Evolutionary conservation across 768 basidiomycete genomes (phyloP), one percentile per base, ranked within the genome.

Genomic region (Lactifluus hygrophoroides): DNA sequence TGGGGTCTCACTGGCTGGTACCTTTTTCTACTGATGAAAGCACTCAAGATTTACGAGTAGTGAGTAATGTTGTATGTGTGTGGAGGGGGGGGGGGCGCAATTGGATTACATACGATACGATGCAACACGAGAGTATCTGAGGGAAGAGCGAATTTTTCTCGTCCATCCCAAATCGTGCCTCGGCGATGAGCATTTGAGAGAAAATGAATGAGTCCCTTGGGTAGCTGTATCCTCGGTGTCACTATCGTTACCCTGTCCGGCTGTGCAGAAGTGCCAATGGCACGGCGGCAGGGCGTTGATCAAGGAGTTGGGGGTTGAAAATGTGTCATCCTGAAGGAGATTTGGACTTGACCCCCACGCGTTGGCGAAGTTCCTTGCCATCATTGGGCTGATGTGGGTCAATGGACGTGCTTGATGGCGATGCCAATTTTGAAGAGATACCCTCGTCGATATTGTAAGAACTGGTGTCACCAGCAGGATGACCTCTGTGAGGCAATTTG

Each of bases 1-100:
- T 91, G 89, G 87, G 88, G 90, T 0, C 71, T 91, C 66, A 90
- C 90, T 21, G 90, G 88, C 35, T 90, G 88, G 87, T 91, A 89
- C 72, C 74, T 89, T 53, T 79, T 77, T 46, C 64, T 80, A 48
- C 70, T 90, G 64, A 81, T 88, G 81, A 78, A 74, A 61, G 72
- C 71, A 19, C 66, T 88, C 62, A 70, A 72, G 48, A 72, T 81
- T 34, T 79, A 82, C 66, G 71, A 69, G 59, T 76, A 72, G 48
- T 10, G 46, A 68, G 62, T 76, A 72, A 47, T 19, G 44, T 27
- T 47, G 46, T n/a, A 57, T 43, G 40, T 51, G 43, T n/a, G 10
- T 43, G 32, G 37, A 21, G 32, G 19, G n/a, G n/a, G n/a, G n/a
- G n/a, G n/a, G n/a, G n/a, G n/a, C n/a, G n/a, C n/a, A 46, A 28